Base-by-base conservation (phyloP, 345 rosid genomes). In the Gossypioides kirkii region DNA sequence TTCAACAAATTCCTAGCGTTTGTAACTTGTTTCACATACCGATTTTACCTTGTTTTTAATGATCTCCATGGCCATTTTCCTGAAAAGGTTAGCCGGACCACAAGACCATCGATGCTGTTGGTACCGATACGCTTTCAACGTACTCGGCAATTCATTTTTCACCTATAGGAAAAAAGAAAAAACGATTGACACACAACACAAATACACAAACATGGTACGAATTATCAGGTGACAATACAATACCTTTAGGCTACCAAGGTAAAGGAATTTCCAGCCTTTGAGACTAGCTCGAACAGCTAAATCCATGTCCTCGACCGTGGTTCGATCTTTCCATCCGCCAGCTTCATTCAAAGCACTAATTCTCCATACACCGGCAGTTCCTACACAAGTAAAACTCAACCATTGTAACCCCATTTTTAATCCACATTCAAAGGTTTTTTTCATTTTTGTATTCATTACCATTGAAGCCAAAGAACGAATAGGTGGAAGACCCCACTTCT, bases 301-400 rank as follows among this genome's bases (percentile, higher is more conserved):
- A 70, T 95, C 99, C 99, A 95, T 95, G 61, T 95, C 99, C 76
- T 95, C 99, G 49, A 95, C 99, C 0, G 99, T 95, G 59, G 99
- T 95, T 81, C 99, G 85, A 47, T 95, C 99, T 81, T 95, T 92
- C 99, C 99, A 95, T 6, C 99, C 99, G 41, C 99, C 99, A 7
- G 99, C 99, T 78, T 95, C 99, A 61, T 80, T 91, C 38, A 95
- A 68, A 59, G 99, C 99, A 1, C 88, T 69, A 71, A 95, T 89
- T 73, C 97, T 89, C 99, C 99, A 95, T 14, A 95, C 84, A 8
- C 99, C 99, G 1, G 99, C 99, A 0, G 99, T 94, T 17, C 98
- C 98, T 94, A 77, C 53, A 50, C 17, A 72, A 61, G 23, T 10
- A 8, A 28, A 60, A 61, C 3, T 67, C 49, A 23, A 8, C 2